These are phyloP conservation scores for Colletotrichum sp. DNA, from an alignment of 2,329 filamentous ascomycete species.

Conservation along the genomic window DNA sequence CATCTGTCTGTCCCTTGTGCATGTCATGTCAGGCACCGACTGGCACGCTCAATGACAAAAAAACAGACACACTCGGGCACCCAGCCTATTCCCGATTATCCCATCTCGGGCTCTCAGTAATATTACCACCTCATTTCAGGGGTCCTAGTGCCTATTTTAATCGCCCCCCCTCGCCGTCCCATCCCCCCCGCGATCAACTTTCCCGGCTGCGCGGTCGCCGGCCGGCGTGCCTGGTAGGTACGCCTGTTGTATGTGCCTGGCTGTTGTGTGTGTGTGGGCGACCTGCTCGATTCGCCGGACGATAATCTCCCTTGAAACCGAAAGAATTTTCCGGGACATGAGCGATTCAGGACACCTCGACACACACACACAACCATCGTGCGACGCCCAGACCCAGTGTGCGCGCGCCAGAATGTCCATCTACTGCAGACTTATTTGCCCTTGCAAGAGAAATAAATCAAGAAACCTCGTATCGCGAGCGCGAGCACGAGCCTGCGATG, in stretches of 20 bases:
- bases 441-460: neutral
- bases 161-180: neutral
- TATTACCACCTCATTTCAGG: neutral
- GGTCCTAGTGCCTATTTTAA: neutral
- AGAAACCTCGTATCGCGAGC: neutral
- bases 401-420: neutral
- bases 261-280: neutral
- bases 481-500: neutral
- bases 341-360: conserved; percentile 1
- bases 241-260: neutral
- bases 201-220: neutral
- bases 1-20: neutral
- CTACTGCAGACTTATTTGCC: neutral
- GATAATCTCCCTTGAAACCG: conserved; percentile 17
- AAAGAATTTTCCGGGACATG: conserved; percentile 7
- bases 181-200: neutral
- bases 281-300: neutral
- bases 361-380: neutral
- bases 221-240: neutral
- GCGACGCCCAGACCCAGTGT: neutral
- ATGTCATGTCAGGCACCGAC: neutral
- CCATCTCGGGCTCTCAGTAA: neutral
- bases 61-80: neutral
- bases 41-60: neutral
- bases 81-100: neutral